These are phyloP conservation scores for Hyaloraphidium curvatum DNA, from an alignment of 192 early-diverging fungal genomes.

Conservation along the genomic window DNA sequence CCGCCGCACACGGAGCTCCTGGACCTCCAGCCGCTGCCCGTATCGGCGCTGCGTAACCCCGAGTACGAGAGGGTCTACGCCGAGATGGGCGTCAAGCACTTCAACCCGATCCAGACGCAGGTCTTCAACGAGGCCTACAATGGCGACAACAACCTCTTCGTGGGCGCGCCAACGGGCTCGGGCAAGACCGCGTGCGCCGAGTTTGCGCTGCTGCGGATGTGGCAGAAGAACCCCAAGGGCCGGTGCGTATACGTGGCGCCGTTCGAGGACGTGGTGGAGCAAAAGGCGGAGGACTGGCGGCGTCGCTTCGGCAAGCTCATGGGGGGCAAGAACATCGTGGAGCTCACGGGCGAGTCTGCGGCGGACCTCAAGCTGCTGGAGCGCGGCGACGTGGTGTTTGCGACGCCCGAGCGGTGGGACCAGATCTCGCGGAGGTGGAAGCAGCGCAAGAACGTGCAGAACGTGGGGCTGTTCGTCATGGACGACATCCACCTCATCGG, in stretches of 20 bases:
- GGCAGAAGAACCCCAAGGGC: conserved; percentile 33
- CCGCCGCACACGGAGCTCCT: conserved; percentile 85
- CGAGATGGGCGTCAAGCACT: conserved; percentile 27
- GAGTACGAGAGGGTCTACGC: conserved; percentile 52
- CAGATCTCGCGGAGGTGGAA: conserved; percentile 86
- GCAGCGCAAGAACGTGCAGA: conserved; percentile 82
- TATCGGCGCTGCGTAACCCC: conserved; percentile 52
- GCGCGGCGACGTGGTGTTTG: conserved; percentile 75
- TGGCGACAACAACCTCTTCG: conserved; percentile 71
- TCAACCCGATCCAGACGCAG: conserved; percentile 95
- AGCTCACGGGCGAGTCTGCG: conserved; percentile 73
- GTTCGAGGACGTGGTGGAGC: conserved; percentile 61
- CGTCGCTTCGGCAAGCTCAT: conserved; percentile 53
- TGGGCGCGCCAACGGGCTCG: conserved; percentile 81
- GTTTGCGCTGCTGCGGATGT: conserved; percentile 80
- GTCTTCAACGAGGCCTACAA: conserved; percentile 77
- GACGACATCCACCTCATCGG: conserved; percentile 93
- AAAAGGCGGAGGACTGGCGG: conserved; percentile 63
- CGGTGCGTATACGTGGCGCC: conserved; percentile 85
- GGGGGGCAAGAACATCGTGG: conserved; percentile 75
- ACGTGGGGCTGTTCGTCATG: conserved; percentile 67
- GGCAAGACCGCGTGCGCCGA: conserved; percentile 94
- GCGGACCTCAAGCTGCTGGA: conserved; percentile 78
- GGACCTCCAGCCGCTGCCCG: conserved; percentile 78
- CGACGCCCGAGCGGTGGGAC: conserved; percentile 88